These are phyloP conservation scores for Bipolaris gigantea DNA, from an alignment of 2,329 filamentous ascomycete species.

Conservation along the genomic window DNA sequence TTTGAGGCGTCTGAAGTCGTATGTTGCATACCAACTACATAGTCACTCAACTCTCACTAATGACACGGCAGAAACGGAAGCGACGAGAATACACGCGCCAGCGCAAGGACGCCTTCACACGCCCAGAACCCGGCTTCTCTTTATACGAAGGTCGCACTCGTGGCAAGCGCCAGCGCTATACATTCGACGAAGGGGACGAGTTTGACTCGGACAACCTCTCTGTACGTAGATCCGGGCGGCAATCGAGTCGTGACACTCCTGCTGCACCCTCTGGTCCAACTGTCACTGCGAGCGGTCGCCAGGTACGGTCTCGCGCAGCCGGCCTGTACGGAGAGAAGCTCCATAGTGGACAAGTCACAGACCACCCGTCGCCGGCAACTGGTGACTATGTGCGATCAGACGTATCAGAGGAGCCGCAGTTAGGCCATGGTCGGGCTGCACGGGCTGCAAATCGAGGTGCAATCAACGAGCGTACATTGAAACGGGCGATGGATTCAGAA, in stretches of 20 bases:
- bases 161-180: constrained; percentile 95
- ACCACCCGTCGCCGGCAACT: constrained; percentile 47
- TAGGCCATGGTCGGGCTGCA: constrained; percentile 48
- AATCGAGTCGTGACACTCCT: constrained; percentile 73
- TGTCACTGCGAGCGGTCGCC: constrained; percentile 82
- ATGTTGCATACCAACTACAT: constrained; percentile 16
- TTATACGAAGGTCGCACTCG: constrained; percentile 95
- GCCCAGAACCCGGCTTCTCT: constrained; percentile 86
- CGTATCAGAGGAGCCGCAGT: constrained; percentile 51
- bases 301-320: constrained; percentile 67
- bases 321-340: constrained; percentile 67
- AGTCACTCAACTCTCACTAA: constrained; percentile 16
- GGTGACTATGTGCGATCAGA: constrained; percentile 50
- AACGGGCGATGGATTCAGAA: constrained; percentile 57
- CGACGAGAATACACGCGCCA: constrained; percentile 87
- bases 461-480: constrained; percentile 26
- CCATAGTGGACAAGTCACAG: constrained; percentile 56
- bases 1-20: constrained; percentile 94
- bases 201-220: constrained; percentile 68
- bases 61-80: constrained; percentile 73
- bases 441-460: constrained; percentile 34
- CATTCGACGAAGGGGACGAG: constrained; percentile 91
- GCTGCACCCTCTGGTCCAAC: constrained; percentile 66
- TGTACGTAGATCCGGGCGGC: constrained; percentile 64
- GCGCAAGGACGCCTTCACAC: constrained; percentile 83